These are phyloP conservation scores for Dendrobium nobile DNA, from an alignment of 106 monocot genomes.

Conservation along the genomic window DNA sequence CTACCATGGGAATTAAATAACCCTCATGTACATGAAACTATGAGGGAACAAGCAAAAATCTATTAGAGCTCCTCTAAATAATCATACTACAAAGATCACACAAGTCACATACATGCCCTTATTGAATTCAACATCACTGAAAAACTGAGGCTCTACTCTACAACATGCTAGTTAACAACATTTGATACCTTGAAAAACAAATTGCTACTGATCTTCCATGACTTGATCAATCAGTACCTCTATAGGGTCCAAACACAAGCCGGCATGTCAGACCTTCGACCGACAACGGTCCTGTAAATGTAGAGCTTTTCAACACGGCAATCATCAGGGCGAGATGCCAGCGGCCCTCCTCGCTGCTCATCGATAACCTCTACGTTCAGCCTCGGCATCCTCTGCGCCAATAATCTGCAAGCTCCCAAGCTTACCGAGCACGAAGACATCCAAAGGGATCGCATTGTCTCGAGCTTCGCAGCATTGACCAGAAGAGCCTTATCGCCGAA, in stretches of 20 bases:
- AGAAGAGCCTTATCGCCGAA: slow-evolving; percentile 65
- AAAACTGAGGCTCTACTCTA: background rate
- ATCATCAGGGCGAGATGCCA: slow-evolving; percentile 24
- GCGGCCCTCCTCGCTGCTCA: slow-evolving; percentile 23
- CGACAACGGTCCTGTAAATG: too few relatives aligned
- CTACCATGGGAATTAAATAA: too few relatives aligned
- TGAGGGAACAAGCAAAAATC: too few relatives aligned
- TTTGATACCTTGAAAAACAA: background rate
- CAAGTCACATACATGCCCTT: too few relatives aligned
- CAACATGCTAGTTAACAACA: background rate
- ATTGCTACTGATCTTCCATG: background rate
- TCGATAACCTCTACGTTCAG: slow-evolving; percentile 72
- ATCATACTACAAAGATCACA: too few relatives aligned
- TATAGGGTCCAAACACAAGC: too few relatives aligned
- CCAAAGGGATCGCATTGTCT: slow-evolving; percentile 98
- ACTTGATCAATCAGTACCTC: background rate
- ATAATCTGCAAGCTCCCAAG: slow-evolving; percentile 45
- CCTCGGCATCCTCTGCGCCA: slow-evolving; percentile 55
- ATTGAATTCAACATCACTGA: too few relatives aligned
- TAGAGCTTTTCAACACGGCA: background rate
- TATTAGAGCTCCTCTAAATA: too few relatives aligned
- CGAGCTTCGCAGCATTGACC: slow-evolving; percentile 48
- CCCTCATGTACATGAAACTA: too few relatives aligned
- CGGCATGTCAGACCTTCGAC: too few relatives aligned
- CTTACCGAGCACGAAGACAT: slow-evolving; percentile 67